Evolutionary conservation across 768 basidiomycete species (phyloP), one percentile per base, ranked within the genome.

Genomic region (Filobasidium wieringae): DNA sequence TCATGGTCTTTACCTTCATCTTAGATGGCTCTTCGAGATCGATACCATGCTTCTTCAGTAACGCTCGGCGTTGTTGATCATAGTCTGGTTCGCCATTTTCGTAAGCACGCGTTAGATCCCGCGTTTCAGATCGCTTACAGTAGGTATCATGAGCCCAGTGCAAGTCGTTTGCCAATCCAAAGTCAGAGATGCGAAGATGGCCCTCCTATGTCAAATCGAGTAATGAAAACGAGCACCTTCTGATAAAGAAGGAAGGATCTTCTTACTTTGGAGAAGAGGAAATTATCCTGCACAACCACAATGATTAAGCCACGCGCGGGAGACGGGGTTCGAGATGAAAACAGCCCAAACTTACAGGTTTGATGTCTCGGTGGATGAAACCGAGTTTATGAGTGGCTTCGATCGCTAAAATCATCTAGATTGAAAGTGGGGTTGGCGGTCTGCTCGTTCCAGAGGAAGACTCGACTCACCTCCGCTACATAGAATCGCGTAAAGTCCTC

Each of bases 141-240:
- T 85, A 85, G 27, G 89, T 91, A 75, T 97, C 91, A 74, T 96
- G 91, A 22, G 89, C 88, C 92, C 92, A 95, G 75, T 93, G 92
- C 56, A 70, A 63, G 47, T 84, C 88, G 77, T 75, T 95, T 80
- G 92, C 92, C 64, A 97, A 78, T 36, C 93, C 93, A 72, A 97
- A 96, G 75, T 96, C 93, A 69, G 87, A 88, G 58, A 97, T 82
- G 74, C 84, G 85, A 74, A 99, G 86, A 76, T 97, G 92, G 11
- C 92, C 93, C 62, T 87, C 79, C 41, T 43, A 22, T 37, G n/a
- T 37, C 11, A 37, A n/a, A n/a, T 9, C 36, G 9, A 9, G 36
- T n/a, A 37, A 37, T 37, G 36, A n/a, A 37, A n/a, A 37, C n/a
- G 11, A 37, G 36, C n/a, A 37, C 11, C n/a, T n/a, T 9, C n/a